Percentiles rank a stretch among this genome's conserved stretches.
Conservation (phyloP, 257 asterid genomes). For the Sherardia arvensis region DNA sequence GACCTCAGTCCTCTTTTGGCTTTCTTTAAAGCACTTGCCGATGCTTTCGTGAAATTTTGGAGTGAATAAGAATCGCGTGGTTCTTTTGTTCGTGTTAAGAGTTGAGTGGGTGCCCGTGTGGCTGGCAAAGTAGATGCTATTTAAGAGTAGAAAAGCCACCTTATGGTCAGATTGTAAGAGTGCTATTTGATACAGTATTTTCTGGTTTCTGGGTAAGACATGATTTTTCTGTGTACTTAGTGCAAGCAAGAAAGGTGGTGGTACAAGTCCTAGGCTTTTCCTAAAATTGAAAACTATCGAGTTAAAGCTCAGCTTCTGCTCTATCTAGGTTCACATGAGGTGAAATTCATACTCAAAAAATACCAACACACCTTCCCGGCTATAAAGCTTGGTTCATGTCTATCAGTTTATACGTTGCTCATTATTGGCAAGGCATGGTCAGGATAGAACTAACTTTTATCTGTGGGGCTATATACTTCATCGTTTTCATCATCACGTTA, state of each 20-base stretch:
- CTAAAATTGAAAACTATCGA: not conserved
- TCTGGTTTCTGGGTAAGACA: not conserved
- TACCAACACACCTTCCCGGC: not conserved
- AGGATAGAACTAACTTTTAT: not conserved
- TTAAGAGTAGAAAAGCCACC: not conserved
- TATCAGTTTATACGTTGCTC: not conserved
- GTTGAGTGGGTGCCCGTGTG: not conserved
- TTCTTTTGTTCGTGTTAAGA: not conserved
- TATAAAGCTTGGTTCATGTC: not conserved
- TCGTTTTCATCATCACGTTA: not conserved
- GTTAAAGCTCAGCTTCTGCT: not conserved
- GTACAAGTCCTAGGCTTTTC: not conserved
- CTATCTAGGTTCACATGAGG: not conserved
- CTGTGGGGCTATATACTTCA: too few relatives aligned
- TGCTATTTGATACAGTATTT: not conserved
- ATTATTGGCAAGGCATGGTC: not conserved
- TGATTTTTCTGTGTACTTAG: not conserved
- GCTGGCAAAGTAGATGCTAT: not conserved
- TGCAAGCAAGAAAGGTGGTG: not conserved
- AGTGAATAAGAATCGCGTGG: slow-evolving; percentile 29
- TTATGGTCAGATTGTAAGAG: not conserved
- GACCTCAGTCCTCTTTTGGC: slow-evolving; percentile 46
- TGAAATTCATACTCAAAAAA: not conserved
- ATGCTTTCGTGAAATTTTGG: slow-evolving; percentile 59
- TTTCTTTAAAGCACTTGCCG: slow-evolving; percentile 38